A percentile compares a stretch with the other conserved stretches of the same genome.
Conservation (phyloP, 1,284 basidiomycete genomes). For the Caloboletus firmus region DNA sequence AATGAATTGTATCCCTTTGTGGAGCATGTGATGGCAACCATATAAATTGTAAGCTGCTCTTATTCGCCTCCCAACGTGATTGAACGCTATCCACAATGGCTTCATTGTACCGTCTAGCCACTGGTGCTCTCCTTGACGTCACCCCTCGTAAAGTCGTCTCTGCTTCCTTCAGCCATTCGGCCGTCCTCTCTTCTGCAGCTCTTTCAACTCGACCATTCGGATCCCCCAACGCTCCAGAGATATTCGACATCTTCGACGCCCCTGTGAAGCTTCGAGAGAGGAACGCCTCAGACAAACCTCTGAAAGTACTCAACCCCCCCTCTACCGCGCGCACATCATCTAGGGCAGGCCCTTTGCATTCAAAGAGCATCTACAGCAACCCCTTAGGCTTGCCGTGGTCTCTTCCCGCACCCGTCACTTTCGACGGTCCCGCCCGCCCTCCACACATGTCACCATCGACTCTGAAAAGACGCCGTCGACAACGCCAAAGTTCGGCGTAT, state of each 20-base stretch:
- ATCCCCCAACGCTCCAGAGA: conserved; percentile 11
- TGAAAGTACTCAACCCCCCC: neutral
- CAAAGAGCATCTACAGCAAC: conserved; percentile 2
- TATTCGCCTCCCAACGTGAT: neutral
- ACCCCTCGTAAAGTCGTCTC: conserved; percentile 10
- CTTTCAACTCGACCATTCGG: conserved; percentile 6
- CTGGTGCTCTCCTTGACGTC: conserved; percentile 5
- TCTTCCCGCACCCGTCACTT: conserved; percentile 44
- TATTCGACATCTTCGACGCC: conserved; percentile 46
- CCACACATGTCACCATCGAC: conserved; percentile 29
- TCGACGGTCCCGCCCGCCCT: conserved; percentile 48
- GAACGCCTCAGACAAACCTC: neutral
- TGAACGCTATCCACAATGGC: conserved; percentile 16
- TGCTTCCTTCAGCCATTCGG: conserved; percentile 8
- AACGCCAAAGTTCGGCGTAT: conserved; percentile 10
- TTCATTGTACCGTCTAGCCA: conserved; percentile 5
- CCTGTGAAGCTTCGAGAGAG: conserved; percentile 37
- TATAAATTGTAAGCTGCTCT: conserved; percentile 23
- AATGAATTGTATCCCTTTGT: neutral
- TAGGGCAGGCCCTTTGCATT: neutral
- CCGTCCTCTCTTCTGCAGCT: conserved; percentile 4
- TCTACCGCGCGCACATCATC: neutral
- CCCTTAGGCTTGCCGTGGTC: conserved; percentile 20
- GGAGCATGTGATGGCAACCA: neutral
- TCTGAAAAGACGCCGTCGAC: conserved; percentile 16